A percentile compares a stretch with the other conserved stretches of the same genome.
These are phyloP conservation scores for Teratosphaeriaceae sp. DNA, from an alignment of 2,329 filamentous ascomycete species.

Conservation along the genomic window DNA sequence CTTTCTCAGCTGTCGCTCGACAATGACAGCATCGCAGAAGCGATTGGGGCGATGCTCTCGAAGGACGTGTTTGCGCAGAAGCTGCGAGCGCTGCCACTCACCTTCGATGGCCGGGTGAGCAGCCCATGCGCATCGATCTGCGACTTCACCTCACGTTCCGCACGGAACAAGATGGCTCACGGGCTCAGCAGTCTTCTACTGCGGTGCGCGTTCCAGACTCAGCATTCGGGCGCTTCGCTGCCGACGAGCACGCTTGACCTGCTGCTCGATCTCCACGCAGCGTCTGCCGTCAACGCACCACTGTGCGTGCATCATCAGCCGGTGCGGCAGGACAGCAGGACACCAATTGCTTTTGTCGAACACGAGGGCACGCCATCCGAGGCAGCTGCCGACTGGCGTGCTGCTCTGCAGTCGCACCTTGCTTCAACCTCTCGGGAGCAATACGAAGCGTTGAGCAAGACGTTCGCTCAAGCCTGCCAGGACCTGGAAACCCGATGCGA, in stretches of 20 bases:
- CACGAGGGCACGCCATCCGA: slow-evolving; percentile 5
- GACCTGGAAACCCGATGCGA: slow-evolving; percentile 52
- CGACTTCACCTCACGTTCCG: neutral
- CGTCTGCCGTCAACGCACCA: neutral
- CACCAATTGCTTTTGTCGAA: slow-evolving; percentile 6
- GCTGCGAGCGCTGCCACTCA: neutral
- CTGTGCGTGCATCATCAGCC: neutral
- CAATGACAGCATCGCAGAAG: slow-evolving; percentile 3
- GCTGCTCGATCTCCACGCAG: slow-evolving; percentile 11
- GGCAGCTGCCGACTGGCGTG: slow-evolving; percentile 40
- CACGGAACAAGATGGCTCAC: slow-evolving; percentile 2
- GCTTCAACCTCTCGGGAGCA: slow-evolving; percentile 36
- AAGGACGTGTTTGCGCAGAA: neutral
- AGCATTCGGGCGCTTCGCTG: neutral
- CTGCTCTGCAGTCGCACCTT: slow-evolving; percentile 40
- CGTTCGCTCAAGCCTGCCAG: slow-evolving; percentile 48
- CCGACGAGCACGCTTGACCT: neutral
- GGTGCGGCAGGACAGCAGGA: too few species aligned
- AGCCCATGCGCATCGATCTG: neutral
- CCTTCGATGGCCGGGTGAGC: neutral
- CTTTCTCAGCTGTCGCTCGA: neutral
- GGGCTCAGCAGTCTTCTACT: slow-evolving; percentile 9
- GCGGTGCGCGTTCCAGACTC: neutral
- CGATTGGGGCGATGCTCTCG: neutral
- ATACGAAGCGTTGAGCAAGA: slow-evolving; percentile 41